A percentile compares a stretch with the other conserved stretches of the same genome.
Evolutionary conservation across 2,329 filamentous ascomycete species (phyloP).

Genomic region (Dothidotthia symphoricarpi): DNA sequence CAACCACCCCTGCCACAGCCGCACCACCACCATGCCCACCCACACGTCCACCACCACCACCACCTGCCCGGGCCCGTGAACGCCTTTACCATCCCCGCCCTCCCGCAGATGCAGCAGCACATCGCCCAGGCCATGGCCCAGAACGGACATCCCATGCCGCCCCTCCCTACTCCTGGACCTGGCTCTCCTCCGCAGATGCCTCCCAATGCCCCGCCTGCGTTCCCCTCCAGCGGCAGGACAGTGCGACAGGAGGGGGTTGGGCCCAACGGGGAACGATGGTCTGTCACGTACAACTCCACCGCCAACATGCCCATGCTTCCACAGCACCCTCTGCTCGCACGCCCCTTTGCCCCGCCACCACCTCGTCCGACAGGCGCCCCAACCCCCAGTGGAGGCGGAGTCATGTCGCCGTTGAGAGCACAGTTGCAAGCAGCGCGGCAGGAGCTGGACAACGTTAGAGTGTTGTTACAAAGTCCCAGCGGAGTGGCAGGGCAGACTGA

Average conservation of each 20-base stretch:
- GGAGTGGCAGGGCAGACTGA: slow-evolving; percentile 3
- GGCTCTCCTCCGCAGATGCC: too few species aligned
- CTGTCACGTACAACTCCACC: slow-evolving; percentile 52
- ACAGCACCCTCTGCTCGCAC: slow-evolving; percentile 23
- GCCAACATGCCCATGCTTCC: slow-evolving; percentile 24
- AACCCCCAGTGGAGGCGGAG: slow-evolving; percentile 9
- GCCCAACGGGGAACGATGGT: slow-evolving; percentile 54
- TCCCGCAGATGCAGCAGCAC: slow-evolving; percentile 25
- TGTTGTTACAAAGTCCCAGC: slow-evolving; percentile 19
- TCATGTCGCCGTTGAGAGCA: slow-evolving; percentile 21
- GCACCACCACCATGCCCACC: slow-evolving; percentile 27
- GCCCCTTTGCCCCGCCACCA: slow-evolving; percentile 22
- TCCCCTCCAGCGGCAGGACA: slow-evolving; percentile 39
- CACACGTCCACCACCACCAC: slow-evolving; percentile 14
- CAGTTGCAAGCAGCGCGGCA: slow-evolving; percentile 29
- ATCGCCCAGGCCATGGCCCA: slow-evolving; percentile 26
- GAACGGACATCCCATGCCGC: slow-evolving; percentile 8
- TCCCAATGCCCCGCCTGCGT: slow-evolving; percentile 2
- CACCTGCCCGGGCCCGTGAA: slow-evolving; percentile 3
- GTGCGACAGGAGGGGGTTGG: slow-evolving; percentile 52
- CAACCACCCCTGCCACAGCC: slow-evolving; percentile 30
- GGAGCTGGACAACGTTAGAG: slow-evolving; percentile 35
- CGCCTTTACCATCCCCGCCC: slow-evolving; percentile 15
- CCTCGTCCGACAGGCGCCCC: slow-evolving; percentile 16
- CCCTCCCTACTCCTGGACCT: neutral